Percentiles rank a stretch among this genome's conserved stretches.
phyloP scores from a whole-genome alignment of 371 early-diverging fungal species.

The Syncephalastrum sp. region DNA sequence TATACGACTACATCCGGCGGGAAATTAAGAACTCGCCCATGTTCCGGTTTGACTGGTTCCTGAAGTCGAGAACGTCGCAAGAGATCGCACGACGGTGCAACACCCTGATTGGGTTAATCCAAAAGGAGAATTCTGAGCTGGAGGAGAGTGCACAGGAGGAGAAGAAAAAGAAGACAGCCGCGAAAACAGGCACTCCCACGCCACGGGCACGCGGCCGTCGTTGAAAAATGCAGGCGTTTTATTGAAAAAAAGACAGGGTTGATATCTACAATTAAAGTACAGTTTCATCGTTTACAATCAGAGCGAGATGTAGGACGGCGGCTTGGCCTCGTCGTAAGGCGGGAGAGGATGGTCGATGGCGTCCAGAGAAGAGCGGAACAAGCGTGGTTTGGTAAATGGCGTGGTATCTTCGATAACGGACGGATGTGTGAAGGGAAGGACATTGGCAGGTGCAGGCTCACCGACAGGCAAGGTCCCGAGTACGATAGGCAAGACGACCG shows the following conservation, averaged over 20 bases:
- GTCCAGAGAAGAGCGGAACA: slow-evolving; percentile 1
- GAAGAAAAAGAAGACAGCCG: slow-evolving; percentile 17
- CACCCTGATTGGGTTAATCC: slow-evolving; percentile 68
- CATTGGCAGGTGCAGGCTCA: slow-evolving; percentile 5
- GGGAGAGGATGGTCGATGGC: not conserved
- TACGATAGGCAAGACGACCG: not conserved
- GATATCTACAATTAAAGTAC: no score
- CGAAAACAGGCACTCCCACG: no score
- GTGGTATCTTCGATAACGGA: slow-evolving; percentile 3
- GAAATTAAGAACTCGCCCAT: slow-evolving; percentile 82
- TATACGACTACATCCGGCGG: slow-evolving; percentile 85
- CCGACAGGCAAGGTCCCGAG: slow-evolving; percentile 4
- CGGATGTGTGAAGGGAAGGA: slow-evolving; percentile 1
- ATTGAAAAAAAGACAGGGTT: no score
- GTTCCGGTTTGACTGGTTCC: slow-evolving; percentile 97
- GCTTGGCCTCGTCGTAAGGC: slow-evolving; percentile 1
- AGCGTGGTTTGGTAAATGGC: slow-evolving; percentile 6
- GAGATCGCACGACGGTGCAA: slow-evolving; percentile 82
- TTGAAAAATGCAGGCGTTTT: no score
- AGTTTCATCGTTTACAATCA: no score
- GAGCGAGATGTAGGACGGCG: not conserved
- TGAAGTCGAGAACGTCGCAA: slow-evolving; percentile 88
- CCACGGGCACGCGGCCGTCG: no score
- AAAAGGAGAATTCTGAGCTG: slow-evolving; percentile 57
- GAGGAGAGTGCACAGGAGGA: slow-evolving; percentile 42